Evolutionary conservation across 352 stramenopile species (phyloP).

Genomic region (Pelagophyceae sp.): DNA sequence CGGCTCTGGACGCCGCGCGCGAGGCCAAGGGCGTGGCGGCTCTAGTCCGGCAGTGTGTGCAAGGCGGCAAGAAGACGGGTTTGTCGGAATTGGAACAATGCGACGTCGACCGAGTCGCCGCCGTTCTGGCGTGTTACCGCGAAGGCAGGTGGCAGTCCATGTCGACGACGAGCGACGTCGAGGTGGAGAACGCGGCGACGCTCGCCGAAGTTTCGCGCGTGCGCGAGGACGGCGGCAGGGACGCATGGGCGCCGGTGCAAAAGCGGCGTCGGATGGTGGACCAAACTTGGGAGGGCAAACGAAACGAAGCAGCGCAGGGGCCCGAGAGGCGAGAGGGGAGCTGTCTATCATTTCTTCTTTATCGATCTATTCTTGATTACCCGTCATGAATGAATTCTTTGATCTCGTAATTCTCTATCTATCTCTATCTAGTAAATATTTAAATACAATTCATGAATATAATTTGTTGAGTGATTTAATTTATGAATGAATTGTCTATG

Average conservation of each 20-base stretch:
- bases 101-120: not conserved
- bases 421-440: no score
- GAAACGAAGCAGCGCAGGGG: not conserved
- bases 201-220: not conserved
- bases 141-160: not conserved
- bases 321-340: no score
- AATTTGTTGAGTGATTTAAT: no score
- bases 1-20: not conserved
- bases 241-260: not conserved
- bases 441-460: no score
- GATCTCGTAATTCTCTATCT: no score
- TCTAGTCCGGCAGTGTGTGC: not conserved
- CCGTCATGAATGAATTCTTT: no score
- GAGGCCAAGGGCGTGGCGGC: not conserved
- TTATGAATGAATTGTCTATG: no score
- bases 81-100: not conserved
- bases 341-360: no score
- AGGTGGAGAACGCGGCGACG: not conserved
- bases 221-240: not conserved
- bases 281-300: no score
- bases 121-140: not conserved
- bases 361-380: no score
- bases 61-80: not conserved
- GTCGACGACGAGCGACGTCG: not conserved
- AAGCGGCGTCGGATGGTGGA: no score